A percentile compares a stretch with the other conserved stretches of the same genome.
Conservation (phyloP, 2,329 filamentous ascomycete species). For the Seiridium cupressi region DNA sequence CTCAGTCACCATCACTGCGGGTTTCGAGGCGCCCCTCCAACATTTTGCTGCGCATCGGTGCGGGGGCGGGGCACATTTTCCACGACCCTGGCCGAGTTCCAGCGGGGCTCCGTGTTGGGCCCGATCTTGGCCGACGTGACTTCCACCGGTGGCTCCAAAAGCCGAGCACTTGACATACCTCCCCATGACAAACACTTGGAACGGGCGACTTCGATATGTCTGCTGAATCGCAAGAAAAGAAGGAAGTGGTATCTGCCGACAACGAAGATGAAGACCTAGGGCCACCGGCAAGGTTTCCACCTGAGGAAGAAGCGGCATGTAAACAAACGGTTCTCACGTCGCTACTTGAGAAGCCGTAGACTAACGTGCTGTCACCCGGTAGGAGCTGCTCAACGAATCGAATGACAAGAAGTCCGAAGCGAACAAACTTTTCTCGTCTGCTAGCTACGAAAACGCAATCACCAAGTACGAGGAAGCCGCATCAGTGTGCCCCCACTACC, state of each 20-base stretch:
- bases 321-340: slow-evolving; percentile 13
- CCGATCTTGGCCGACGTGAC: not conserved
- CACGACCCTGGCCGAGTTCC: not conserved
- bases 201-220: not conserved
- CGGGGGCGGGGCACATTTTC: not conserved
- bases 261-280: slow-evolving; percentile 26
- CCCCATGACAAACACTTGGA: not conserved
- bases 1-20: too few species aligned
- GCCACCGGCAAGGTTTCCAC: slow-evolving; percentile 40
- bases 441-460: slow-evolving; percentile 74
- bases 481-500: slow-evolving; percentile 74
- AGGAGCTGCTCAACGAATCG: slow-evolving; percentile 70
- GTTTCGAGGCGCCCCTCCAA: too few species aligned
- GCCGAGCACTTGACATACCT: not conserved
- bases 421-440: slow-evolving; percentile 74
- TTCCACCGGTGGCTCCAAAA: not conserved
- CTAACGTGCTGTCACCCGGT: slow-evolving; percentile 9
- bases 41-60: not conserved
- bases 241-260: slow-evolving; percentile 9
- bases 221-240: slow-evolving; percentile 10
- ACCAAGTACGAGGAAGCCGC: slow-evolving; percentile 80
- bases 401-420: slow-evolving; percentile 71
- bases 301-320: slow-evolving; percentile 57
- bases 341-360: not conserved
- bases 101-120: not conserved